Percentiles rank a stretch among this genome's conserved stretches.
These are phyloP conservation scores for Xylariaceae sp. DNA, from an alignment of 2,329 filamentous ascomycete species.

Conservation along the genomic window DNA sequence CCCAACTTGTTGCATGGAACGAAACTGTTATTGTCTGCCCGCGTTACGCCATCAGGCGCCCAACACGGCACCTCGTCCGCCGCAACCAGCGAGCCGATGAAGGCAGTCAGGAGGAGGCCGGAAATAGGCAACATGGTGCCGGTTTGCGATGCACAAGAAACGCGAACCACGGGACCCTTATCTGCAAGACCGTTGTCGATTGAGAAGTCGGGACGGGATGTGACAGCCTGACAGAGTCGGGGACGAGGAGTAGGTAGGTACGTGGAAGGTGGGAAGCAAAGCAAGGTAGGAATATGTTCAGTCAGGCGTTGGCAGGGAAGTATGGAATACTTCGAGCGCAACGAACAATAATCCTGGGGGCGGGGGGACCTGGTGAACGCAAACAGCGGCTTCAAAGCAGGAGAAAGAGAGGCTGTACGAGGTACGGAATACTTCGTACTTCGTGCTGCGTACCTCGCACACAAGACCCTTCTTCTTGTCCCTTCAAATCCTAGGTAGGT, in stretches of 20 bases:
- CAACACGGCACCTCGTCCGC: slow-evolving; percentile 24
- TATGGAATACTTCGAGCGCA: background rate
- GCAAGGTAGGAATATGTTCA: background rate
- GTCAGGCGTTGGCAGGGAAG: background rate
- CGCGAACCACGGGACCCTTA: background rate
- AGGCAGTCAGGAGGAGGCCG: background rate
- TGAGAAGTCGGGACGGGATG: background rate
- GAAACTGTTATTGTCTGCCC: slow-evolving; percentile 28
- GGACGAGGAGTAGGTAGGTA: background rate
- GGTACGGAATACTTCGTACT: too few relatives aligned
- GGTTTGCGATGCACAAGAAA: background rate
- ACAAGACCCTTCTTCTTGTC: too few relatives aligned
- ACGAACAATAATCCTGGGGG: background rate
- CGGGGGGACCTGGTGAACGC: background rate
- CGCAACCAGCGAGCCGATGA: background rate
- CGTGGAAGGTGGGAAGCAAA: background rate
- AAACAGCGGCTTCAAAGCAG: background rate
- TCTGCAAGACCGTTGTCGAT: background rate
- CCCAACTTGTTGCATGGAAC: slow-evolving; percentile 33
- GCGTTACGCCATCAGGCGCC: slow-evolving; percentile 29
- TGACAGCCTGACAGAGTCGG: background rate
- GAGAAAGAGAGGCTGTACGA: background rate
- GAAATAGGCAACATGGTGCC: slow-evolving; percentile 6
- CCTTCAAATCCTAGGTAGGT: too few relatives aligned
- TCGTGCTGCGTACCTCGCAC: too few relatives aligned